Conservation (phyloP, 164 flowering plant species). For the Pachysandra terminalis region DNA sequence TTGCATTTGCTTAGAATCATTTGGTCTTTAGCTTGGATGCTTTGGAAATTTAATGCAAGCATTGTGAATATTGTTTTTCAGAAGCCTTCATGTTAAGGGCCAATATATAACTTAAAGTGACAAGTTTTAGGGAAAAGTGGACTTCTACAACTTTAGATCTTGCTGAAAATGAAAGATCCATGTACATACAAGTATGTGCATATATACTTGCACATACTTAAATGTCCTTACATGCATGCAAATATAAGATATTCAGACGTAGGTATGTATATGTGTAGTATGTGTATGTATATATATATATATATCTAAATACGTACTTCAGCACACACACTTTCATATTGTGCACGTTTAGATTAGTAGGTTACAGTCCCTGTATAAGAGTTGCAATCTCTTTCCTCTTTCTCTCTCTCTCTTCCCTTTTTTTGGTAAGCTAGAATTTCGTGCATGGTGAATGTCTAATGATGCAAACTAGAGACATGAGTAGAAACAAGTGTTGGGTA, state of each 20-base stretch:
- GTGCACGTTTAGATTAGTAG: not conserved
- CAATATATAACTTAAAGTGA: not conserved
- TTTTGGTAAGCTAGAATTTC: too few species aligned
- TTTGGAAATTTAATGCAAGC: not conserved
- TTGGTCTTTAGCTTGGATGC: not conserved
- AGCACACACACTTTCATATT: too few species aligned
- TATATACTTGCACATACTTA: not conserved
- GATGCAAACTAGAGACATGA: not conserved
- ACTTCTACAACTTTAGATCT: not conserved
- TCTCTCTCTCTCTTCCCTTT: too few species aligned
- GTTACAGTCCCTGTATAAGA: too few species aligned
- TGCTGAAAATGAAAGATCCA: not conserved
- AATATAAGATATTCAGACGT: too few species aligned
- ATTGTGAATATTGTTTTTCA: not conserved
- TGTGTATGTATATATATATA: too few species aligned
- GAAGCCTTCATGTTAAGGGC: not conserved
- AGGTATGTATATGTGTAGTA: too few species aligned
- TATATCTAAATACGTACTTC: too few species aligned
- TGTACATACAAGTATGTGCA: not conserved
- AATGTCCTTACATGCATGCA: not conserved
- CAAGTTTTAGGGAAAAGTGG: not conserved
- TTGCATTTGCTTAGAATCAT: not conserved
- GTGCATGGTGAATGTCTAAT: not conserved
- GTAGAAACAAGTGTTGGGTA: not conserved
- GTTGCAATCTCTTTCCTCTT: not conserved